These are phyloP conservation scores for Lipomyces orientalis DNA, from an alignment of 805 yeast genomes.

Conservation along the genomic window DNA sequence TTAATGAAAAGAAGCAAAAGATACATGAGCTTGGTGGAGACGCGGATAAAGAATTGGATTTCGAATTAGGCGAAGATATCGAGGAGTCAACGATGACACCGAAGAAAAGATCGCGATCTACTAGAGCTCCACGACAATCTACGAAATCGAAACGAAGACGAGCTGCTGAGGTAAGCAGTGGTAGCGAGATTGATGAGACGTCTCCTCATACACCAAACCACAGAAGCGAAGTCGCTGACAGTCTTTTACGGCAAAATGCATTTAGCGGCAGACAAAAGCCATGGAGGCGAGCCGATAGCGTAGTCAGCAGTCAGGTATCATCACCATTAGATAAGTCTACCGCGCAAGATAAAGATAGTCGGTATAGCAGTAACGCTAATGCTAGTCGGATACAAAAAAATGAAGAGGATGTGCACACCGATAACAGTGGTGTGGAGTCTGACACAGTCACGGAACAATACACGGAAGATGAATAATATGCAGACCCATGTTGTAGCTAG, in stretches of 20 bases:
- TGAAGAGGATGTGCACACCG: not conserved
- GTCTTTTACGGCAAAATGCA: not conserved
- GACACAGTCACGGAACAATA: not conserved
- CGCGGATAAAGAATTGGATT: not conserved
- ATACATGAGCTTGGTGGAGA: slow-evolving; percentile 19
- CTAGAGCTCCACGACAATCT: not conserved
- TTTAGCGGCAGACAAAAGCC: not conserved
- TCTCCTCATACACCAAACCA: slow-evolving; percentile 5
- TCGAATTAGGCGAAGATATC: slow-evolving; percentile 5
- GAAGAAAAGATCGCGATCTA: not conserved
- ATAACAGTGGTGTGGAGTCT: not conserved
- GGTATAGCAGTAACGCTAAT: not conserved
- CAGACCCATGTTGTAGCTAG: not conserved
- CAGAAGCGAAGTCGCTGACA: slow-evolving; percentile 3
- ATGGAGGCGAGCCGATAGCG: not conserved
- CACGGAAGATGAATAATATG: not conserved
- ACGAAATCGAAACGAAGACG: not conserved
- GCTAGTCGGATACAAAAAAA: not conserved
- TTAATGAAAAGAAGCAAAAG: slow-evolving; percentile 25
- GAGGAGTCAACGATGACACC: slow-evolving; percentile 1
- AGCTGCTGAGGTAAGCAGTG: not conserved
- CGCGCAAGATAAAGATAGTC: not conserved
- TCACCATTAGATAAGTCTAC: not conserved
- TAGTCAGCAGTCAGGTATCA: not conserved
- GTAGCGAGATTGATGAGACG: slow-evolving; percentile 6